Evolutionary conservation across 108 stramenopile species (phyloP), one percentile per base, ranked within the genome.

Genomic region (Skeletonema costatum): DNA sequence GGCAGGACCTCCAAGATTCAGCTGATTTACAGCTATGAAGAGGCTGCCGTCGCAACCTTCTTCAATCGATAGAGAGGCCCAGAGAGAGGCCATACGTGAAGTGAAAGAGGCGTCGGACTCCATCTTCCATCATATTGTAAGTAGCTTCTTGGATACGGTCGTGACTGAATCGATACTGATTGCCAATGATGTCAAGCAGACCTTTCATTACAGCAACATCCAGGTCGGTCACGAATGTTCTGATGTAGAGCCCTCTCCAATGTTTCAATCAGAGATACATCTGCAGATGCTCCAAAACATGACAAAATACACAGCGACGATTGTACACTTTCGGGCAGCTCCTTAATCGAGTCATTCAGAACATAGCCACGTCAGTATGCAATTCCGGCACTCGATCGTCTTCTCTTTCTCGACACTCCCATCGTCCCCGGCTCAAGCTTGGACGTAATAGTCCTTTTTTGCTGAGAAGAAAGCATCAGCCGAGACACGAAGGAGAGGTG

Each of bases 381-480:
- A 73, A 0, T 46, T 32, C 39, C n/a, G 62, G 2, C 31, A 46
- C 35, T 61, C 44, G 17, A 73, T 73, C n/a, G n/a, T 73, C 42
- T 63, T 73, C 32, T 64, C 62, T 16, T 51, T 44, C 60, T 73
- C 44, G n/a, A 62, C 71, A 73, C 33, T 32, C 44, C 61, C 62
- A 73, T 16, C 71, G 17, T 3, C 53, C 32, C 10, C 62, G 61
- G 14, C 14, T 50, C 4, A 73, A 46, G 44, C 59, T 60, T 31
- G 63, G 46, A 73, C 50, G 29, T 17, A 73, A 32, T 12, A 73
- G 39, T 9, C 71, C 44, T 25, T 73, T 48, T 13, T 42, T 35
- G 30, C 60, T 48, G 31, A 73, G 31, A 13, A 13, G 71, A 73
- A 32, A 64, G 60, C 8, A 73, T 36, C n/a, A 73, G 35, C 14